phyloP scores from a whole-genome alignment of 257 asterid genomes.

The Ophiorrhiza pumila region DNA sequence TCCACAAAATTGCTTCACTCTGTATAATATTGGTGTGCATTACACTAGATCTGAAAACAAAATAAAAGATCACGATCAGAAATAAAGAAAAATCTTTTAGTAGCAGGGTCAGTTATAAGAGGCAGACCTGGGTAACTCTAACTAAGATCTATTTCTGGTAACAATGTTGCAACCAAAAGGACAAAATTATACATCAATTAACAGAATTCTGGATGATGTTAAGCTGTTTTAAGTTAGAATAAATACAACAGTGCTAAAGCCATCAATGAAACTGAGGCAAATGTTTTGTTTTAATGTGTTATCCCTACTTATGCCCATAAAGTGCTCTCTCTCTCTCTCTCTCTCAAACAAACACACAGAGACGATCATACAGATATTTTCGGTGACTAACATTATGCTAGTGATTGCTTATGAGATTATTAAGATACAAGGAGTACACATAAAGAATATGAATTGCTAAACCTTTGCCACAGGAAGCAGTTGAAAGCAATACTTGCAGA shows the following conservation, averaged over 20 bases:
- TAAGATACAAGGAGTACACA: too few species aligned
- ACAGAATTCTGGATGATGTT: background rate
- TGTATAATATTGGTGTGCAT: slow-evolving; percentile 76
- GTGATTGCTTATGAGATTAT: too few species aligned
- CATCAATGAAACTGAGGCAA: background rate
- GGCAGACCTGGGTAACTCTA: too few species aligned
- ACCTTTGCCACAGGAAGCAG: background rate
- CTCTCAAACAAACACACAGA: too few species aligned
- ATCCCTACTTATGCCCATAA: too few species aligned
- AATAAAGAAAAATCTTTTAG: background rate
- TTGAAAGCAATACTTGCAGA: too few species aligned
- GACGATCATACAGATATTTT: background rate
- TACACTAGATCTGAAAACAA: slow-evolving; percentile 69
- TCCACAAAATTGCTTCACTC: slow-evolving; percentile 72
- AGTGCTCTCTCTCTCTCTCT: too few species aligned
- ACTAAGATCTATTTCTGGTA: background rate
- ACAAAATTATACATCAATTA: background rate
- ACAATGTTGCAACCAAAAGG: background rate
- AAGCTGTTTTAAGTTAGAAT: background rate
- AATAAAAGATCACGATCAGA: background rate
- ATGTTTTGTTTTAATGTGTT: background rate
- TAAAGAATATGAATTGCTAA: too few species aligned
- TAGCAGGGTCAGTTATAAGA: background rate
- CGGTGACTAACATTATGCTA: too few species aligned
- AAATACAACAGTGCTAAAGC: too few species aligned